Base-by-base conservation (phyloP, 2,329 filamentous ascomycete species). In the Fusarium irregulare region DNA sequence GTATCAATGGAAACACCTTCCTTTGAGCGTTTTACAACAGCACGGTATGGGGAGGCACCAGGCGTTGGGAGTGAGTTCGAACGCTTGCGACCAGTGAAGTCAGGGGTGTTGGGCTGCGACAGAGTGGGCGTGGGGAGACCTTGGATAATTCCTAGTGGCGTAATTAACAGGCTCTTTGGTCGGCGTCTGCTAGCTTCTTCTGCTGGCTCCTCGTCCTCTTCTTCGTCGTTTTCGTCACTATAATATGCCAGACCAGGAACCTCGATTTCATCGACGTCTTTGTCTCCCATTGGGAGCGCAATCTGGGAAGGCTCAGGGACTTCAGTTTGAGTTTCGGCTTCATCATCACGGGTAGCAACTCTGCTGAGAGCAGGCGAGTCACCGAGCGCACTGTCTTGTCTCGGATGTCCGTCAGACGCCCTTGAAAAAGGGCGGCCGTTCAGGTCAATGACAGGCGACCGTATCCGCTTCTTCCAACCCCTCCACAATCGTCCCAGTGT, bases 401-500 rank as follows among this genome's bases (percentile, higher is more conserved):
- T 75, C 28, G 71, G 62, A 34, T 77, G 73, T 21, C 66, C 59
- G 9, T 80, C 72, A 2, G 85, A 84, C 49, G 84, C 83, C 47
- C 83, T 80, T 2, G 87, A 86, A 64, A 83, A 85, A 3, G 86
- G 83, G 27, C 85, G 82, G 37, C 83, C 79, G 48, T 83, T 81
- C 50, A 83, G 78, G 41, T 86, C 83, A 34, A 82, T 80, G 34
- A 78, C 78, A 1, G 88, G 87, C 9, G 86, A 85, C 61, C 93
- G 88, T 73, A 92, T 86, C 67, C 92, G 89, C 82, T 97, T 97
- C 81, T 96, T 93, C 96, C 96, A 99, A 27, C 93, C 92, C 73
- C 96, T 89, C 96, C 96, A 99, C 45, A 98, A 84, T 50, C 94
- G 87, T 21, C 96, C 96, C 3, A 99, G 83, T 4, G 93, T 94